Base-by-base conservation (phyloP, 1,284 basidiomycete species). In the Rhodofomes roseus region DNA sequence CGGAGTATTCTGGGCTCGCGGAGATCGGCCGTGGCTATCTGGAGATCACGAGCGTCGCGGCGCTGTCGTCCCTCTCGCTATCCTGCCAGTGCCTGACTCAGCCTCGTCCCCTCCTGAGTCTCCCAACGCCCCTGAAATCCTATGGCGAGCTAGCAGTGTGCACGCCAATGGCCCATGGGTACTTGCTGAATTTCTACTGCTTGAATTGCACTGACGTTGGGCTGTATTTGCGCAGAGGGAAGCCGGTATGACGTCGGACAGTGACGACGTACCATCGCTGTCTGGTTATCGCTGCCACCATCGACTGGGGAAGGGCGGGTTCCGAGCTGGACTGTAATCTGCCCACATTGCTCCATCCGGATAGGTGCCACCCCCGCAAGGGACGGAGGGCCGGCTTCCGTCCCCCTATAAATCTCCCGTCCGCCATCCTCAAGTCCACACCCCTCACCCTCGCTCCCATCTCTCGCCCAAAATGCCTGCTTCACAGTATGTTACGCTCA, bases 401-500 rank as follows among this genome's bases (percentile, higher is more conserved):
- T 34, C 31, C 31, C n/a, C 20, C 7, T 52, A 52, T 52, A 52
- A 22, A 52, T 25, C 46, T 48, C 25, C 25, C n/a, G n/a, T n/a
- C 18, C 25, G 3, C 20, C 25, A 11, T 48, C 27, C 11, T 27
- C 12, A 12, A 23, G 4, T 4, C 2, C 6, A 16, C 41, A 11
- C 5, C 41, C 41, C 7, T 18, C 14, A 46, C n/a, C 6, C 9
- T 1, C 50, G 9, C 50, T 2, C 31, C 29, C 20, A 16, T 9
- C 20, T 18, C 27, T 12, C 29, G 16, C 50, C 12, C 50, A 23
- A 20, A 16, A 71, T 73, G 71, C 67, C 68, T 34, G 67, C 67
- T 6, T 66, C 68, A 2, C 64, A 66, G 57, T 66, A 74, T 52
- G 78, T 87, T 59, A 88, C 79, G 62, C 81, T 92, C 64, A 92